Evolutionary conservation across 2,329 filamentous ascomycete species (phyloP), one percentile per base, ranked within the genome.

Genomic region (Rhinocladiella mackenziei): DNA sequence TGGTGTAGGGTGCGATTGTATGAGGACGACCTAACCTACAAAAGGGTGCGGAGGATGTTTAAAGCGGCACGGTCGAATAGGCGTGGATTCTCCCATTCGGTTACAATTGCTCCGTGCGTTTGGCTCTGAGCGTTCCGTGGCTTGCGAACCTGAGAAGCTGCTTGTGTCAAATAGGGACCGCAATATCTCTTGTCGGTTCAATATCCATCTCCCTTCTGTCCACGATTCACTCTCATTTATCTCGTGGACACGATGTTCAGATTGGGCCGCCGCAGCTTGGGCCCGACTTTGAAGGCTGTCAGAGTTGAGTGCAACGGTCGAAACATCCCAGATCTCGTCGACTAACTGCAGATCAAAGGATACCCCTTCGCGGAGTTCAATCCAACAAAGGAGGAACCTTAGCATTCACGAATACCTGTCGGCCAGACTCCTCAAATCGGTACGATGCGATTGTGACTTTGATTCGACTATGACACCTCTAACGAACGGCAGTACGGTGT

Each of bases 321-420:
- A 22, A 30, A 33, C 13, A 4, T 7, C 10, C 11, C 26, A n/a
- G 14, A 15, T 15, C 9, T 9, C 7, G 22, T 25, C 23, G n/a
- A n/a, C 43, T 52, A 33, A 46, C 36, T 10, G 13, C n/a, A 33
- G 9, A 11, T 15, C 15, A 39, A 37, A 86, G 72, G 77, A 81
- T 61, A 68, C 71, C 39, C 71, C 76, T 47, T 59, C 76, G 55
- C 72, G 70, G 61, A 71, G 66, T 60, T 68, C 73, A 46, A 47
- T 78, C 61, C 77, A 92, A 71, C 89, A 96, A 73, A 80, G 78
- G 71, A 81, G 92, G 75, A 83, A 85, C 64, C 80, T 98, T 65
- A 92, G 88, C 65, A 95, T 98, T 64, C 92, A 98, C 77, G 92
- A 98, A 76, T 97, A 96, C 75, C 84, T 91, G 64, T 96, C 92